phyloP scores from a whole-genome alignment of 768 basidiomycete species.

The Auriscalpium vulgare region DNA sequence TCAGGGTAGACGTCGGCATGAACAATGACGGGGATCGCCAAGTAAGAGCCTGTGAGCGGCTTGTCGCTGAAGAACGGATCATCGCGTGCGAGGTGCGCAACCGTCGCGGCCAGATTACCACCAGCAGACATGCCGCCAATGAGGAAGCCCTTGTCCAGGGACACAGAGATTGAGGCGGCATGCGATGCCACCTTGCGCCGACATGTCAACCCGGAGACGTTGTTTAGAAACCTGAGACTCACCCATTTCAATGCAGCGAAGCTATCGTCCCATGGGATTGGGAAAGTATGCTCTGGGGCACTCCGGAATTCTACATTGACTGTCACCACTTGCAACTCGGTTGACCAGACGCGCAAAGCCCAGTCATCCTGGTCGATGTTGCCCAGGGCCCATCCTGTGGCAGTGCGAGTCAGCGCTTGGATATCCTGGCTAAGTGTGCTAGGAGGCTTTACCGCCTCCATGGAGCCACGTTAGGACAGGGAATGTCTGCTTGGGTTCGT shows the following conservation, averaged over 20 bases:
- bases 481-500: background rate
- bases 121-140: background rate
- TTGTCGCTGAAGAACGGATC: background rate
- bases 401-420: background rate
- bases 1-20: background rate
- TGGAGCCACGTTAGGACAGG: constrained; percentile 8
- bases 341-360: background rate
- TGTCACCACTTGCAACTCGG: background rate
- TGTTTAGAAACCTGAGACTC: too few relatives aligned
- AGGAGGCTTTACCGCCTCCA: constrained; percentile 2
- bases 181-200: background rate
- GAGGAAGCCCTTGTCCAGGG: background rate
- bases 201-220: too few relatives aligned
- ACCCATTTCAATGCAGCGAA: background rate
- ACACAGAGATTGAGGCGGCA: background rate
- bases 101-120: background rate
- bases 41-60: background rate
- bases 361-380: background rate
- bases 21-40: background rate
- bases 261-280: background rate
- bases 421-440: too few relatives aligned
- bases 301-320: background rate
- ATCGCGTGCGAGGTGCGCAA: background rate
- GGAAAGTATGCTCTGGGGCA: background rate
- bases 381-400: background rate